Conservation (phyloP, 257 asterid genomes). For the Craterostigma plantagineum region DNA sequence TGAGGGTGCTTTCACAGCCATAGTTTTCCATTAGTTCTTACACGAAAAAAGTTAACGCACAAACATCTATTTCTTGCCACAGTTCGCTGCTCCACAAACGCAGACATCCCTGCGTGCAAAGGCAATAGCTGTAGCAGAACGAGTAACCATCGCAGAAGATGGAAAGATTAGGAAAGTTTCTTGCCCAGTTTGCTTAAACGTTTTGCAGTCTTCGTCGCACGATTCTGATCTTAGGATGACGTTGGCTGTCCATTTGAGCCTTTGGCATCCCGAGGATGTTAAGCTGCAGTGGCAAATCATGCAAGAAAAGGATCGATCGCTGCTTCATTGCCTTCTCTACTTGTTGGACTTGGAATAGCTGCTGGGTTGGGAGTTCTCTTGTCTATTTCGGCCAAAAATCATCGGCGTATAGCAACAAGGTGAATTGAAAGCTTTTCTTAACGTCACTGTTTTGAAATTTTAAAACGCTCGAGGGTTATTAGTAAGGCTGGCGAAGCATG, state of each 20-base stretch:
- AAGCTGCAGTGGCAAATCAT: slow-evolving; percentile 60
- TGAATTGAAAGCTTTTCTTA: neutral
- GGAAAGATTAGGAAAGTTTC: slow-evolving; percentile 26
- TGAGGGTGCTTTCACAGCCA: neutral
- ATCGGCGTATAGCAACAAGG: slow-evolving; percentile 15
- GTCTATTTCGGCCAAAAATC: slow-evolving; percentile 25
- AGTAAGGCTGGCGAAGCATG: too few species aligned
- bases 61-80: slow-evolving; percentile 10
- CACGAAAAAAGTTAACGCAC: too few species aligned
- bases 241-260: slow-evolving; percentile 66
- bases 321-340: slow-evolving; percentile 44
- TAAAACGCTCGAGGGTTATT: too few species aligned
- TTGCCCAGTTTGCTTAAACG: slow-evolving; percentile 59
- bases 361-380: slow-evolving; percentile 47
- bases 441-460: too few species aligned
- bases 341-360: slow-evolving; percentile 48
- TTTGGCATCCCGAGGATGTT: slow-evolving; percentile 85
- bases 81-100: slow-evolving; percentile 20
- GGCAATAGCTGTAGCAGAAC: slow-evolving; percentile 57
- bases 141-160: slow-evolving; percentile 31
- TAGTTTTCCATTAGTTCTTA: neutral
- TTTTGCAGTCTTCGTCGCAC: slow-evolving; percentile 12
- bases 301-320: slow-evolving; percentile 26
- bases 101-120: slow-evolving; percentile 33
- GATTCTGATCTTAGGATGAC: slow-evolving; percentile 40